phyloP scores from a whole-genome alignment of 2,329 filamentous ascomycete species.

The Clarireedia sp. region DNA sequence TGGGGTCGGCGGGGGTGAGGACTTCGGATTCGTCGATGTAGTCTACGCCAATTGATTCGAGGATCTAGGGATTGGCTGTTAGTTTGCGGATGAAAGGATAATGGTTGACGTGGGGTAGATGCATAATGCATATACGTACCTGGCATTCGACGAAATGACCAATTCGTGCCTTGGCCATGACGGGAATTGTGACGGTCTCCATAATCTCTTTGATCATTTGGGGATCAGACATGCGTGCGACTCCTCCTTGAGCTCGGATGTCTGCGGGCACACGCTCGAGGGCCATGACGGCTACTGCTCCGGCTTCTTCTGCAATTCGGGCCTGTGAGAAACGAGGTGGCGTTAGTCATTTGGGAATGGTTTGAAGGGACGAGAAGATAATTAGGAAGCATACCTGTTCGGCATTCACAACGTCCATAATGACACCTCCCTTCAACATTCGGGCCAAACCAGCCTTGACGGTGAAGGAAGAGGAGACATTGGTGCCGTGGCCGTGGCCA shows the following conservation, averaged over 20 bases:
- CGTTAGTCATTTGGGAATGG: constrained; percentile 10
- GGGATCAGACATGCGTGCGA: constrained; percentile 95
- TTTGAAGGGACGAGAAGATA: not conserved
- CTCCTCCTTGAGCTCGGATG: constrained; percentile 85
- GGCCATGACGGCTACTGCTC: constrained; percentile 95
- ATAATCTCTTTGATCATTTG: constrained; percentile 94
- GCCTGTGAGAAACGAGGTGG: constrained; percentile 44
- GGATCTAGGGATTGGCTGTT: constrained; percentile 50
- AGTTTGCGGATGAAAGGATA: not conserved
- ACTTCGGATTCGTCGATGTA: constrained; percentile 99
- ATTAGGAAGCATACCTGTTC: constrained; percentile 50
- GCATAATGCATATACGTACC: constrained; percentile 37
- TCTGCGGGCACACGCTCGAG: constrained; percentile 96
- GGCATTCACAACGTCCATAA: constrained; percentile 97
- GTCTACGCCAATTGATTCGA: constrained; percentile 89
- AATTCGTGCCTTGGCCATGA: constrained; percentile 98
- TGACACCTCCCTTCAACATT: constrained; percentile 98
- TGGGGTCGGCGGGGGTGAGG: constrained; percentile 84
- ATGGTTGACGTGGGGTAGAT: not conserved
- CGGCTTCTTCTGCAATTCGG: constrained; percentile 94
- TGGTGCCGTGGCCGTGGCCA: constrained; percentile 18
- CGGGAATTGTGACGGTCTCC: constrained; percentile 87
- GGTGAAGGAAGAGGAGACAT: constrained; percentile 49
- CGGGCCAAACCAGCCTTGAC: constrained; percentile 93
- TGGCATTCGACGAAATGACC: constrained; percentile 97